Evolutionary conservation across 1,139 yeast genomes (phyloP).

Genomic region (Geotrichum fermentans): DNA sequence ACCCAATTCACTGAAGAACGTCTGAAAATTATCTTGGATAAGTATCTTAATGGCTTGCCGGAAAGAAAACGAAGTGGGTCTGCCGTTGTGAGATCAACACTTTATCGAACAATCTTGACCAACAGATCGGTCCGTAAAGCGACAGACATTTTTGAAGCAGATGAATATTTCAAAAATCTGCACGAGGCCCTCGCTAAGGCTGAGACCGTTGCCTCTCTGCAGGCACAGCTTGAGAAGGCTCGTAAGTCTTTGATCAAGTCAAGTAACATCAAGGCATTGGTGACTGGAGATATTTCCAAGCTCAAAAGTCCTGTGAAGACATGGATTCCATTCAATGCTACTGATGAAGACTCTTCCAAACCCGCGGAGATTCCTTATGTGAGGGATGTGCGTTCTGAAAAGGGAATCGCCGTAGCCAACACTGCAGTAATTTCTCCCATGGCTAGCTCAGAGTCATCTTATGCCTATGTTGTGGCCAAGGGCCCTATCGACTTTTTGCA

Average conservation of each 20-base stretch:
- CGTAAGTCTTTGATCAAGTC: conserved; percentile 53
- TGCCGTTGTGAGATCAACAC: conserved; percentile 60
- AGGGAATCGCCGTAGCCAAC: conserved; percentile 51
- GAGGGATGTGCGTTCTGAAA: conserved; percentile 48
- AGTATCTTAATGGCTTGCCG: conserved; percentile 67
- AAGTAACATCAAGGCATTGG: conserved; percentile 61
- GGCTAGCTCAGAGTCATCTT: conserved; percentile 88
- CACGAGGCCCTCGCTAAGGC: conserved; percentile 42
- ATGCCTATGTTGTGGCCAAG: conserved; percentile 54
- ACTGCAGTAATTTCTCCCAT: conserved; percentile 65
- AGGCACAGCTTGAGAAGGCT: conserved; percentile 52
- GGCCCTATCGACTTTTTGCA: conserved; percentile 63
- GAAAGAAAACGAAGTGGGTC: conserved; percentile 79
- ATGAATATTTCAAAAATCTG: conserved; percentile 50
- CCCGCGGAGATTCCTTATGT: conserved; percentile 49
- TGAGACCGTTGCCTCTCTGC: conserved; percentile 44
- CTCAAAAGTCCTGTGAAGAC: conserved; percentile 53
- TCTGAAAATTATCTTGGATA: conserved; percentile 65
- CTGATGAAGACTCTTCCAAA: conserved; percentile 14
- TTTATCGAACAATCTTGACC: conserved; percentile 50
- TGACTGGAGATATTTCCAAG: conserved; percentile 60
- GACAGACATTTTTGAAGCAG: conserved; percentile 61
- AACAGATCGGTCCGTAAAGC: conserved; percentile 62
- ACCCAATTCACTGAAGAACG: conserved; percentile 70
- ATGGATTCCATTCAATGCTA: conserved; percentile 48